Base-by-base conservation (phyloP, 139 green algal species). In the Chlorella sp. region DNA sequence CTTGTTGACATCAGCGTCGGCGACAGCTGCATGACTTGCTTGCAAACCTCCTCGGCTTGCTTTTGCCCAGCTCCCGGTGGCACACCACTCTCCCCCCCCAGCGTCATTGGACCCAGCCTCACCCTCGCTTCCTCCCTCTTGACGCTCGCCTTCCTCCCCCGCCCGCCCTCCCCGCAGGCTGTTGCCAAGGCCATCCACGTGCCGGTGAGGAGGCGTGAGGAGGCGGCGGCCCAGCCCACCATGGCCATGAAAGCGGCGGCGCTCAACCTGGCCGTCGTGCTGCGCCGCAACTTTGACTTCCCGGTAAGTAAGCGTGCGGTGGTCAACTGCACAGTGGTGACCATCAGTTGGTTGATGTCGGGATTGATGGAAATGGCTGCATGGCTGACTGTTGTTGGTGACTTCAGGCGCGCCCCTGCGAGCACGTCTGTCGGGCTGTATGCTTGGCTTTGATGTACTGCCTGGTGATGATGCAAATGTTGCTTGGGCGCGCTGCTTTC, bases 101-200 rank as follows among this genome's bases (percentile, higher is more conserved):
- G 64, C 64, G 2, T 71, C 64, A 32, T 3, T 2, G 28, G 16
- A 7, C 39, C 79, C 79, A 84, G 40, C 79, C 40, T 15, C 19
- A 15, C 3, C n/a, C 2, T 57, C 4, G 2, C 76, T 82, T 14
- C 76, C 34, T 3, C 34, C 2, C 60, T 34, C 79, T 84, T 36
- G n/a, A n/a, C n/a, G 34, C 79, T 64, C 22, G 1, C 42, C 26
- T n/a, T 57, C 82, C 77, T 48, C n/a, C 57, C n/a, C 75, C 53
- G 16, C 36, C n/a, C 37, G 37, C n/a, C 39, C 60, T 15, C 3
- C 82, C 71, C 15, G 26, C 1, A 90, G 40, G 92, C 94, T 0
- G 88, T 96, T 0, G 94, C 94, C 85, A 99, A 99, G 95, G 93
- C 95, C 30, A 95, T 98, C 53, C 94, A 97, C 91, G 95, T 96